These are phyloP conservation scores for Corynespora cassiicola DNA, from an alignment of 2,329 filamentous ascomycete genomes.

Conservation along the genomic window DNA sequence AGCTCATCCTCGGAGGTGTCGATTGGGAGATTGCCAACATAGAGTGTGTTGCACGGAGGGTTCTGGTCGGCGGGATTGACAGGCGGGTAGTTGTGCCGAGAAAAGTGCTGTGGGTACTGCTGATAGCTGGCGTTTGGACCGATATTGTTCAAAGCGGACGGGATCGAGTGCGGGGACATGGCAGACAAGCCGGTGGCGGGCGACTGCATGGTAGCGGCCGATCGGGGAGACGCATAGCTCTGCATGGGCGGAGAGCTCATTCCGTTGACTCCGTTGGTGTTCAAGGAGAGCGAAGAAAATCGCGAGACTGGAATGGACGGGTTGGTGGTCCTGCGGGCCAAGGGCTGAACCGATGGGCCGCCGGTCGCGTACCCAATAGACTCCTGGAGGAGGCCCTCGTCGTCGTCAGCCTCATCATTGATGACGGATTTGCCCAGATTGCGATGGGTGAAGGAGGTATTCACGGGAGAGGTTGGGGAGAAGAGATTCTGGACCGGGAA, in stretches of 20 bases:
- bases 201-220: conserved; percentile 57
- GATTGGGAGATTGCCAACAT: conserved; percentile 94
- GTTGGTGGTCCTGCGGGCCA: conserved; percentile 72
- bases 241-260: conserved; percentile 63
- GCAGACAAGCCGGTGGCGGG: conserved; percentile 51
- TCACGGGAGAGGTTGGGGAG: conserved; percentile 75
- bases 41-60: conserved; percentile 95
- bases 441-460: conserved; percentile 70
- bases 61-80: conserved; percentile 96
- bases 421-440: conserved; percentile 73
- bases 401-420: conserved; percentile 72
- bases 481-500: conserved; percentile 71
- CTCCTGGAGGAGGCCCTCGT: conserved; percentile 75
- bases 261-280: conserved; percentile 59
- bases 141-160: conserved; percentile 59
- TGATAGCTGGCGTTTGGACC: conserved; percentile 60
- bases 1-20: conserved; percentile 95
- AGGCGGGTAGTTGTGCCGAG: conserved; percentile 75
- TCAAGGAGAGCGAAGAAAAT: conserved; percentile 74
- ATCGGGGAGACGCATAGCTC: conserved; percentile 58
- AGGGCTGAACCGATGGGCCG: conserved; percentile 57
- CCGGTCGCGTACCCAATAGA: conserved; percentile 77
- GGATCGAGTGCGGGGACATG: conserved; percentile 62
- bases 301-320: conserved; percentile 73
- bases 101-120: conserved; percentile 63